These are phyloP conservation scores for Heterobasidion occidentale DNA, from an alignment of 1,284 basidiomycete genomes.

Conservation along the genomic window DNA sequence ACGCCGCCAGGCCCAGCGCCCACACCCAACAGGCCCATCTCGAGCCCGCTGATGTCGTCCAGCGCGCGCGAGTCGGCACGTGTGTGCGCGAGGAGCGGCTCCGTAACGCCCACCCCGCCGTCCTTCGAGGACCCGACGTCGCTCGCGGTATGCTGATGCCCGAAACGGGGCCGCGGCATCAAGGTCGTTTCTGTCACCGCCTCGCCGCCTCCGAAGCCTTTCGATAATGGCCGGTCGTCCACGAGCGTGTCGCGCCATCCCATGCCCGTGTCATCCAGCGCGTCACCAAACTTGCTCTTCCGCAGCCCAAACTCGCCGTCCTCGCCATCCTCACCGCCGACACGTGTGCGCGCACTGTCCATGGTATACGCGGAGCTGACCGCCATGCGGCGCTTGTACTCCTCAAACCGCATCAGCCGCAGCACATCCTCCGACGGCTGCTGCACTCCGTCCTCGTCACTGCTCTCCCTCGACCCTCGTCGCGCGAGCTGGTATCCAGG, in stretches of 20 bases:
- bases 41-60: neutral
- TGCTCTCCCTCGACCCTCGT: constrained; percentile 14
- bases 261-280: constrained; percentile 11
- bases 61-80: constrained; percentile 18
- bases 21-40: constrained; percentile 4
- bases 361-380: constrained; percentile 25
- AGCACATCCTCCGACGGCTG: constrained; percentile 24
- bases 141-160: constrained; percentile 11
- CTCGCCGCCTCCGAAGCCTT: neutral
- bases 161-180: neutral
- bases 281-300: constrained; percentile 10
- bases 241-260: constrained; percentile 21
- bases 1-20: constrained; percentile 1
- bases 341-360: constrained; percentile 25
- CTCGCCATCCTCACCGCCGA: constrained; percentile 14
- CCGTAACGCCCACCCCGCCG: constrained; percentile 10
- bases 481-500: constrained; percentile 17
- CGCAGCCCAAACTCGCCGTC: constrained; percentile 18
- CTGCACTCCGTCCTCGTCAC: constrained; percentile 14
- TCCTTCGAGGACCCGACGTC: constrained; percentile 16
- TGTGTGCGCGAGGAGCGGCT: constrained; percentile 26
- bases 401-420: constrained; percentile 19
- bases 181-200: constrained; percentile 1
- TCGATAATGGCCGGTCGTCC: constrained; percentile 5
- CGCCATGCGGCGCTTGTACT: constrained; percentile 20